Conservation (phyloP, 768 basidiomycete genomes). For the Phylloporus arenicola region DNA sequence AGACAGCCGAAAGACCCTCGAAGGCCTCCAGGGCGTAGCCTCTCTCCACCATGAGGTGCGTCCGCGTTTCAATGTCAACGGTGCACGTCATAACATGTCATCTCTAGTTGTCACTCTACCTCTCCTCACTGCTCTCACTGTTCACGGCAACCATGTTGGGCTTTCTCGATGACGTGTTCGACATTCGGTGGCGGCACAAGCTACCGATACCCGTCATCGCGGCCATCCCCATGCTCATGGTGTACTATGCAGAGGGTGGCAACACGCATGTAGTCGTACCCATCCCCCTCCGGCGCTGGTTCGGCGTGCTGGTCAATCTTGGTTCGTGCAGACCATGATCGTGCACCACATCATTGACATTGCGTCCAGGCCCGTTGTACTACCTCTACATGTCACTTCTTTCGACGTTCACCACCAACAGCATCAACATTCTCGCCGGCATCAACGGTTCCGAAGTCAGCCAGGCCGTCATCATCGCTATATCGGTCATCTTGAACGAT, state of each 20-base stretch:
- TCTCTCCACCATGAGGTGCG: conserved; percentile 71
- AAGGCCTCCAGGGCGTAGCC: conserved; percentile 43
- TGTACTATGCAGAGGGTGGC: conserved; percentile 93
- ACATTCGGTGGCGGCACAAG: conserved; percentile 98
- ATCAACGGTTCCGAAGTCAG: conserved; percentile 95
- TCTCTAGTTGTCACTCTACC: conserved; percentile 77
- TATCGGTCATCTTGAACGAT: conserved; percentile 90
- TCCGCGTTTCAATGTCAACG: background rate
- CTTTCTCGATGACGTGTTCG: conserved; percentile 95
- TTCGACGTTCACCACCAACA: conserved; percentile 95
- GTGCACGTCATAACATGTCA: background rate
- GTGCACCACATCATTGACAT: conserved; percentile 4
- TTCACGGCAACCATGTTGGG: conserved; percentile 91
- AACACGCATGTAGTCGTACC: conserved; percentile 94
- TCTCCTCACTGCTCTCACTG: conserved; percentile 88
- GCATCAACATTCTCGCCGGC: conserved; percentile 97
- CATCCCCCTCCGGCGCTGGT: conserved; percentile 63
- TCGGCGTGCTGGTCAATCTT: conserved; percentile 80
- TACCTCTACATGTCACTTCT: conserved; percentile 95
- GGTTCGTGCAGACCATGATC: conserved; percentile 49
- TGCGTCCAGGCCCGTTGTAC: conserved; percentile 74
- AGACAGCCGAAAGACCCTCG: conserved; percentile 38
- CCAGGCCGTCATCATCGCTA: conserved; percentile 87
- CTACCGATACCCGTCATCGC: conserved; percentile 95
- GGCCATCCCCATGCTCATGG: conserved; percentile 89